Conservation (phyloP, 768 basidiomycete species). For the Roridomyces roridus region DNA sequence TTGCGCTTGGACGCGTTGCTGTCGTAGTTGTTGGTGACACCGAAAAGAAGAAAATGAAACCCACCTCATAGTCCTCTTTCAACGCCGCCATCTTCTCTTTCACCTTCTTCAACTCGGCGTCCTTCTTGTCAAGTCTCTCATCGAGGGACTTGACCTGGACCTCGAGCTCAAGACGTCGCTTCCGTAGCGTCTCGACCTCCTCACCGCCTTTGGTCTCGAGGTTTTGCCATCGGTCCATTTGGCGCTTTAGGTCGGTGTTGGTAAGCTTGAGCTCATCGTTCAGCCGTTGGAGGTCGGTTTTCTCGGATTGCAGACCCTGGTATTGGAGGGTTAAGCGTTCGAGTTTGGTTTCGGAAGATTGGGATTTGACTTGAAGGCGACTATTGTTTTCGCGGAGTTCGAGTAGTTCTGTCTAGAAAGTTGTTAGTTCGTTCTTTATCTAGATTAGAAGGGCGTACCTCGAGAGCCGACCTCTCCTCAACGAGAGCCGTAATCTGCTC, state of each 20-base stretch:
- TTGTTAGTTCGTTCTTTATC: slow-evolving; percentile 16
- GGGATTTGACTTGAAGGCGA: slow-evolving; percentile 51
- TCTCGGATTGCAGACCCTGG: slow-evolving; percentile 59
- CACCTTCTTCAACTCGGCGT: slow-evolving; percentile 49
- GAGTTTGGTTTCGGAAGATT: slow-evolving; percentile 55
- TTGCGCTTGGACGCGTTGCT: slow-evolving; percentile 28
- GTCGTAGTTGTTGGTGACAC: background rate
- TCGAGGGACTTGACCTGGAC: slow-evolving; percentile 56
- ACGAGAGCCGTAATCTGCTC: slow-evolving; percentile 44
- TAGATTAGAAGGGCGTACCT: slow-evolving; percentile 40
- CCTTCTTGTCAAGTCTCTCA: slow-evolving; percentile 39
- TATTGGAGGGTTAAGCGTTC: slow-evolving; percentile 64
- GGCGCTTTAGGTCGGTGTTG: slow-evolving; percentile 60
- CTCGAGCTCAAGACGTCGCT: slow-evolving; percentile 63
- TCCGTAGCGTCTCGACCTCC: slow-evolving; percentile 61
- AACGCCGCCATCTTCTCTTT: slow-evolving; percentile 46
- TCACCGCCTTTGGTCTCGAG: slow-evolving; percentile 69
- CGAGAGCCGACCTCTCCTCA: slow-evolving; percentile 50
- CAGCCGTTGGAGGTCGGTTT: slow-evolving; percentile 58
- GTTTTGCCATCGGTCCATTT: slow-evolving; percentile 72
- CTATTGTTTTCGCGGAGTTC: slow-evolving; percentile 57
- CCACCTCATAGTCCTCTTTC: slow-evolving; percentile 57
- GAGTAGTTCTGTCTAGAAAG: slow-evolving; percentile 45
- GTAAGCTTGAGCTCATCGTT: slow-evolving; percentile 66
- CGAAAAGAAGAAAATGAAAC: slow-evolving; percentile 4